A percentile compares a stretch with the other conserved stretches of the same genome.
phyloP scores from a whole-genome alignment of 768 basidiomycete species.

The Leccinum disarticulatum region DNA sequence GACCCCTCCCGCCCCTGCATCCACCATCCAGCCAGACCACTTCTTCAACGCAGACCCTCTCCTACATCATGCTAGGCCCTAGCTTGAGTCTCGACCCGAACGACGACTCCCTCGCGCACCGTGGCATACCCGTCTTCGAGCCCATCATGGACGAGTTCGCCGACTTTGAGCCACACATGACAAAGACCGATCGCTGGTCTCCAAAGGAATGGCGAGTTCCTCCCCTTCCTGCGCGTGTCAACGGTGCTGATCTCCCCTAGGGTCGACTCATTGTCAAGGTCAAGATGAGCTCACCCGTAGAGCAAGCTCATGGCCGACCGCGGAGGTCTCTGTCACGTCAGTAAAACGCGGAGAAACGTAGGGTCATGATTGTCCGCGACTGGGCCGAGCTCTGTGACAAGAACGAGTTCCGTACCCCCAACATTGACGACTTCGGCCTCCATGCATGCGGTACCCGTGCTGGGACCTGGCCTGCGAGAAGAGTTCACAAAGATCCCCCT shows the following conservation, averaged over 20 bases:
- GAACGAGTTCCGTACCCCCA: conserved; percentile 74
- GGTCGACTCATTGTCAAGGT: conserved; percentile 76
- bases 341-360: conserved; percentile 87
- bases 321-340: conserved; percentile 79
- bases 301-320: conserved; percentile 86
- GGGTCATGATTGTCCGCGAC: conserved; percentile 79
- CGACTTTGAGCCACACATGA: too few species aligned
- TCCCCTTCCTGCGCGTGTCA: conserved; percentile 13
- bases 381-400: conserved; percentile 77
- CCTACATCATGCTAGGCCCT: too few species aligned
- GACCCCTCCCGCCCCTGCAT: conserved; percentile 28
- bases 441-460: conserved; percentile 40
- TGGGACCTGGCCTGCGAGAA: conserved; percentile 29
- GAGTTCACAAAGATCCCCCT: conserved; percentile 44
- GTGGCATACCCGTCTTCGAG: conserved; percentile 95
- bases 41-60: too few species aligned
- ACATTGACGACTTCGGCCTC: conserved; percentile 63
- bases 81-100: conserved; percentile 44
- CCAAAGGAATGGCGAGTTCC: conserved; percentile 84
- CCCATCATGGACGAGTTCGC: conserved; percentile 89
- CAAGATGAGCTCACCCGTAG: conserved; percentile 86
- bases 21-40: too few species aligned
- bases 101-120: conserved; percentile 76
- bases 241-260: conserved; percentile 37
- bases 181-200: conserved; percentile 80